Base-by-base conservation (phyloP, 2,329 filamentous ascomycete genomes). In the Colletotrichum sp. region DNA sequence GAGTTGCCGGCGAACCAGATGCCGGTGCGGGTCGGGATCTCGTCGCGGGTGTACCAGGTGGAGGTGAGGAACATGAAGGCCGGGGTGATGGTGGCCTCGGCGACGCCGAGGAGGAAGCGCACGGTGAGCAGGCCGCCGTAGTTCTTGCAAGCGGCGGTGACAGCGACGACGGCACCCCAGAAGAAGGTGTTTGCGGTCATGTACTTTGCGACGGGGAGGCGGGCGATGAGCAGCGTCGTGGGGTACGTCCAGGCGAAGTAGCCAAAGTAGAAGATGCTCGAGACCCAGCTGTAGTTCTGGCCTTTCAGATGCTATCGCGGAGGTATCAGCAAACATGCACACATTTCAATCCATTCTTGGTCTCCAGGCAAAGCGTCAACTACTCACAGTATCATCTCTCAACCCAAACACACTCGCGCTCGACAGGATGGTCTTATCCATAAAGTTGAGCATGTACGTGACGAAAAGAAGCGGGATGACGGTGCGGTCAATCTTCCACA, bases 381-480 rank as follows among this genome's bases (percentile, higher is more conserved):
- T 13, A 70, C 81, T 57, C 59, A 85, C 84, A 19, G 83, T 88
- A 78, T 91, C 90, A 3, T 89, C 82, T 8, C 84, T 83, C n/a
- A 91, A 79, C 0, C 89, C 90, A 78, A 92, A 92, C 0, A 92
- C 89, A 6, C 89, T 85, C 0, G 91, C 90, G 75, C 87, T 90
- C 0, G 89, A 90, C 2, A 91, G 80, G 72, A 90, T 90, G 1
- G 88, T 88, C 80, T 93, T 93, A 81, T 93, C 91, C 86, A 92
- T 90, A 73, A 92, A 92, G 79, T 91, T 91, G 77, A 92, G 81
- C 83, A 89, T 89, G 79, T 92, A 92, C 0, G 89, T 91, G 57
- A 89, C 78, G 76, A 92, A 92, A 12, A 92, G 82, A 13, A 92
- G 82, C 0, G 91, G 90, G 7, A 93, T 88, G 12, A 93, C 83